Evolutionary conservation across 1,284 basidiomycete genomes (phyloP).

Genomic region (Microbotryum intermedium): DNA sequence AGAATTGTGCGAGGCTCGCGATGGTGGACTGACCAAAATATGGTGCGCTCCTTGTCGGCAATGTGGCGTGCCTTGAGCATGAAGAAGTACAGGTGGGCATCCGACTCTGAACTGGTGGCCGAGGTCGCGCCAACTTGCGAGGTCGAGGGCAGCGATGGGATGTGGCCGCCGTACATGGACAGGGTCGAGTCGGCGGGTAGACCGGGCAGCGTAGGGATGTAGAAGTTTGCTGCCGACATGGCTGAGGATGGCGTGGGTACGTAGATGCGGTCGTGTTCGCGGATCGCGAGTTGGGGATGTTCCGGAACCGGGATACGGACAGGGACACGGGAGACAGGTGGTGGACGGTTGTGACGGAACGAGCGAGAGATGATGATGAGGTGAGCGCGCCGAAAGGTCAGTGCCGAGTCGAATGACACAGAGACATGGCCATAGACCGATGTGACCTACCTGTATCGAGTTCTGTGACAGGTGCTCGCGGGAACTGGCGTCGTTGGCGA

Average conservation of each 20-base stretch:
- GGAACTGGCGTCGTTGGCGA: too few species aligned
- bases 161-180: constrained; percentile 35
- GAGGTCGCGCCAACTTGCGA: constrained; percentile 16
- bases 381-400: too few species aligned
- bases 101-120: constrained; percentile 33
- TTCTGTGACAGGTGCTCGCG: too few species aligned
- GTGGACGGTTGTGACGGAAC: too few species aligned
- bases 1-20: neutral
- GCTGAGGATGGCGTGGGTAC: neutral
- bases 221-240: constrained; percentile 31
- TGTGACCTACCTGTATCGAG: neutral
- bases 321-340: neutral
- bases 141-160: constrained; percentile 30
- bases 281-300: neutral
- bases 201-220: constrained; percentile 32
- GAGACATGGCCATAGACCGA: too few species aligned
- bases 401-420: neutral
- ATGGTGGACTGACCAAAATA: constrained; percentile 67
- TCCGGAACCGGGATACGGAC: neutral
- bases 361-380: neutral
- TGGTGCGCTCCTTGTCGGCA: constrained; percentile 76
- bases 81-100: constrained; percentile 79
- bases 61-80: constrained; percentile 76
- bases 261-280: too few species aligned
- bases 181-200: constrained; percentile 30